Base-by-base conservation (phyloP, 345 rosid species). In the Moricandia moricandioides region DNA sequence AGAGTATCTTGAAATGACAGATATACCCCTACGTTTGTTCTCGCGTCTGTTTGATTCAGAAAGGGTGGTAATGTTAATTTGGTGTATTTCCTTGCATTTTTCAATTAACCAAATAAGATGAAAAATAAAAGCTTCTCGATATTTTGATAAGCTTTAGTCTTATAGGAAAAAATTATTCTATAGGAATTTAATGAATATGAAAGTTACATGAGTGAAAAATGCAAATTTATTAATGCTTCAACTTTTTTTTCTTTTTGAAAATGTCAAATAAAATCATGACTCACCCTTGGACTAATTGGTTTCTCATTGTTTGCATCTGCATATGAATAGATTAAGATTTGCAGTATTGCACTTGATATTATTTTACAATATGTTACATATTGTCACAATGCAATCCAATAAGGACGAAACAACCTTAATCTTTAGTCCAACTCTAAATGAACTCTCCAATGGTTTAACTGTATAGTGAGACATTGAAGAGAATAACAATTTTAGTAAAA, bases 221-320 rank as follows among this genome's bases (percentile, higher is more conserved):
- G 34, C 64, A 64, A 64, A 29, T 37, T 4, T 29, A 13, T 16
- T 57, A 10, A 4, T 55, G 9, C 33, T 14, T 26, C 7, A 14
- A 37, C 8, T 0, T 10, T 8, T 64, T 67, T 59, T 75, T 47
- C 67, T 21, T 75, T 47, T 74, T 21, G 7, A 54, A 14, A 21
- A 59, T 61, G 56, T 2, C 47, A 17, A 62, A 62, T 4, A n/a
- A 34, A 17, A 62, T 56, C 45, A 16, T 3, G 11, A 57, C 80
- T 82, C 85, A 88, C 96, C 60, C 78, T 77, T 80, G 89, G 92
- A 81, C 97, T 97, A 63, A 92, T 82, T 30, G 89, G 88, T 71
- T 85, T 80, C 69, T 92, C 90, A 8, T 70, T 71, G 80, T 86
- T 90, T 8, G 67, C 81, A 82, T 73, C 97, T 94, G 87, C 72